Conservation (phyloP, 2,329 filamentous ascomycete species). For the Trichophaea hybrida region DNA sequence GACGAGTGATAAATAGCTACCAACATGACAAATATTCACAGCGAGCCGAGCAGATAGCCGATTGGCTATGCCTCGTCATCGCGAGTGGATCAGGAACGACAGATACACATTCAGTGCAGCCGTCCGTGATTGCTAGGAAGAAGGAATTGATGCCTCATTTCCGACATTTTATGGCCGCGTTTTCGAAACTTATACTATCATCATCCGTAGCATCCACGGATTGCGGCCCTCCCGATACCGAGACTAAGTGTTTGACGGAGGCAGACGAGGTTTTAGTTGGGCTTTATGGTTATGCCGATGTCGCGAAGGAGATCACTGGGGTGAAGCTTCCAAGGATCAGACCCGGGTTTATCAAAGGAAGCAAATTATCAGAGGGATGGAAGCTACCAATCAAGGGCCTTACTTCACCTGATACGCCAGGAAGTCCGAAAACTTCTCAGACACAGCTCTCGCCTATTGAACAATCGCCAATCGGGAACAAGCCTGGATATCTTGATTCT, state of each 20-base stretch:
- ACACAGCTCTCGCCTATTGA: neutral
- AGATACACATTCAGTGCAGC: conserved; percentile 95
- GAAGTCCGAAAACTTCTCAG: conserved; percentile 3
- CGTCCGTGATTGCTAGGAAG: conserved; percentile 98
- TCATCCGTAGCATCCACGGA: conserved; percentile 95
- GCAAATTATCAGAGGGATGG: conserved; percentile 74
- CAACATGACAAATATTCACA: conserved; percentile 82
- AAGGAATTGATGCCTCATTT: conserved; percentile 96
- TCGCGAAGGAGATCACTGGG: conserved; percentile 81
- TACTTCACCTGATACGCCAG: conserved; percentile 1
- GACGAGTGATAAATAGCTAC: conserved; percentile 71
- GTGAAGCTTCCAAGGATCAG: conserved; percentile 87
- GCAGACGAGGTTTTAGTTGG: conserved; percentile 91
- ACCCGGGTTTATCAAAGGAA: conserved; percentile 84
- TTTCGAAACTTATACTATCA: conserved; percentile 96
- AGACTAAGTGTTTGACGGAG: conserved; percentile 88
- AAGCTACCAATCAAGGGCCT: neutral
- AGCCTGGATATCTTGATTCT: conserved; percentile 54
- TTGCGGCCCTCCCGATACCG: conserved; percentile 85
- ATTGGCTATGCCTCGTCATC: conserved; percentile 83
- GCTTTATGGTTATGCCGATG: conserved; percentile 91
- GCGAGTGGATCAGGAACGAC: conserved; percentile 93
- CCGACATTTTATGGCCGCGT: conserved; percentile 98
- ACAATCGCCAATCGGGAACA: neutral
- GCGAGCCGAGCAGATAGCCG: conserved; percentile 93